Evolutionary conservation across 2,329 filamentous ascomycete genomes (phyloP).

Genomic region (Xylaria sp.): DNA sequence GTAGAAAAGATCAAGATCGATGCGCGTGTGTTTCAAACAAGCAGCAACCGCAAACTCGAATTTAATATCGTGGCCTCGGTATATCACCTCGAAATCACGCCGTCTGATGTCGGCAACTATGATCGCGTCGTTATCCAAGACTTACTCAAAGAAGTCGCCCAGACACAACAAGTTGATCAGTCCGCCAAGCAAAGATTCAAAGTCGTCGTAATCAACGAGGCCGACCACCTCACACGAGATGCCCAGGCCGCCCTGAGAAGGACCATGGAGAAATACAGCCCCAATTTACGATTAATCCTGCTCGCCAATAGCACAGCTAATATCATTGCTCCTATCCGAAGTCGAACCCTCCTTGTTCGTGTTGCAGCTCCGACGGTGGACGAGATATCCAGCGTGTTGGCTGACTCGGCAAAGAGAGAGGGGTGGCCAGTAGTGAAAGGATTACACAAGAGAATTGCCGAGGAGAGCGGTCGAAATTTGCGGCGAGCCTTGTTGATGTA

Average conservation of each 20-base stretch:
- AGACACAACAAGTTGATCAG: conserved; percentile 98
- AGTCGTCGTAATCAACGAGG: conserved; percentile 99
- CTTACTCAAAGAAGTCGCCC: conserved; percentile 94
- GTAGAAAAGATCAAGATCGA: conserved; percentile 99
- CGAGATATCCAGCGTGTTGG: conserved; percentile 85
- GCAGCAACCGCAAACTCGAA: conserved; percentile 94
- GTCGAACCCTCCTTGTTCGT: conserved; percentile 87
- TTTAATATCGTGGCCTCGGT: conserved; percentile 98
- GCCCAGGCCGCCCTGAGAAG: conserved; percentile 93
- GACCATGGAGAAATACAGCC: conserved; percentile 99
- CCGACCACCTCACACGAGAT: conserved; percentile 91
- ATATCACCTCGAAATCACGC: conserved; percentile 98
- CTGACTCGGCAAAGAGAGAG: conserved; percentile 77
- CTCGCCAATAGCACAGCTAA: conserved; percentile 97
- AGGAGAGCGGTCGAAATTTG: conserved; percentile 90
- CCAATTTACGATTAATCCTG: conserved; percentile 90
- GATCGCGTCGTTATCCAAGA: conserved; percentile 97
- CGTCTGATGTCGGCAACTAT: conserved; percentile 95
- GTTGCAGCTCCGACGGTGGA: conserved; percentile 88
- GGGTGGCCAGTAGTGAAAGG: conserved; percentile 80
- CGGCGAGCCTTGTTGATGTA: conserved; percentile 94
- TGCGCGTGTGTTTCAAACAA: conserved; percentile 94
- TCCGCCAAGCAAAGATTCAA: conserved; percentile 93
- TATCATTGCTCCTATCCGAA: conserved; percentile 98
- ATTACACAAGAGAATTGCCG: conserved; percentile 85